Evolutionary conservation across 2,329 filamentous ascomycete species (phyloP), one percentile per base, ranked within the genome.

Genomic region (Claviceps humidiphila): DNA sequence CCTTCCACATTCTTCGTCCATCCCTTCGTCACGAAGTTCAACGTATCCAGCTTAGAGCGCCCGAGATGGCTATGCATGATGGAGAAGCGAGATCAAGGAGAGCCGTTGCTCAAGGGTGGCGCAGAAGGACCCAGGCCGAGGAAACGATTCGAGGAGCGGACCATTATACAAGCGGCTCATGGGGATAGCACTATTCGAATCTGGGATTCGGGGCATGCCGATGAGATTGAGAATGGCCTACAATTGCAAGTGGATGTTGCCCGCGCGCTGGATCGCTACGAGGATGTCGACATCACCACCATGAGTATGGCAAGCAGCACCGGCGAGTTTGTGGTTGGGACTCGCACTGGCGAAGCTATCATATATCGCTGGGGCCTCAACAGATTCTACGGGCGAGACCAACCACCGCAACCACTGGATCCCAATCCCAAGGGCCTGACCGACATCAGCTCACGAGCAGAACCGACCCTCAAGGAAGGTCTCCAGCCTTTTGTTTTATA

Each of bases 341-440:
- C 91, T 4, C 76, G 76, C 53, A 82, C 79, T 39, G 93, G 93
- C n/a, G 93, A 98, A 66, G 74, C 94, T 0, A 78, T 89, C 1
- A 72, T 97, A 14, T 97, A 91, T 64, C 77, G 87, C 58, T 97
- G 91, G 89, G 88, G 84, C n/a, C 73, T 74, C 30, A 97, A 97
- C 65, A 77, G 79, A 53, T 80, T 80, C 54, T 81, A 78, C 56
- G 89, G 88, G 13, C 75, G 77, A 54, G 82, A 87, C 44, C 71
- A 73, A 51, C 51, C 61, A 8, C 61, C 62, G 53, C 61, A 63
- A 53, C 78, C 65, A 52, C 74, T 72, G 26, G 78, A 77, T 58
- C 73, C 78, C 16, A 82, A 80, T 14, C 78, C 82, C 0, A 85
- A 83, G n/a, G 80, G 77, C 1, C 70, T 96, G 53, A 86, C 84